Evolutionary conservation across 352 stramenopile genomes (phyloP).

Genomic region (Globisporangium acanthophoron): DNA sequence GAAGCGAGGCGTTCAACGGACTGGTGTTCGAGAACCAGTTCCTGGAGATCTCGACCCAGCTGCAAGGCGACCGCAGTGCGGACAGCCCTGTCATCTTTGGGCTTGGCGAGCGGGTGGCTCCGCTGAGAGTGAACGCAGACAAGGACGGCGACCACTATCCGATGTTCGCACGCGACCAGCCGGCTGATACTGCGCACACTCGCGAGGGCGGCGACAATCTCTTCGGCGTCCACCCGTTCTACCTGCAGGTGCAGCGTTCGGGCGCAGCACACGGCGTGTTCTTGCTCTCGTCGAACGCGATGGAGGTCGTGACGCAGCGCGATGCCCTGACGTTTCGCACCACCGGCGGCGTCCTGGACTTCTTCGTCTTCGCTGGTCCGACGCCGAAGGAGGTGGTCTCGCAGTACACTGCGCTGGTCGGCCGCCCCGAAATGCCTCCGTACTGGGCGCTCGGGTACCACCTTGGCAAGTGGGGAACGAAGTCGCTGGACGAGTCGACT

Average conservation of each 20-base stretch:
- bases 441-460: slow-evolving; percentile 88
- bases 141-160: slow-evolving; percentile 58
- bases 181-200: slow-evolving; percentile 17
- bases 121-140: slow-evolving; percentile 32
- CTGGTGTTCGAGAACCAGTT: slow-evolving; percentile 86
- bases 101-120: slow-evolving; percentile 59
- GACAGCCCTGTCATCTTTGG: slow-evolving; percentile 49
- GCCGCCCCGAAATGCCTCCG: slow-evolving; percentile 67
- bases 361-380: slow-evolving; percentile 73
- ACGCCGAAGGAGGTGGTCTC: slow-evolving; percentile 43
- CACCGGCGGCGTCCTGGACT: slow-evolving; percentile 76
- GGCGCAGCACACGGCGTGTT: slow-evolving; percentile 69
- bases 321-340: slow-evolving; percentile 70
- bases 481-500: slow-evolving; percentile 30
- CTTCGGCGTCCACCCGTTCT: slow-evolving; percentile 79
- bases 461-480: slow-evolving; percentile 36
- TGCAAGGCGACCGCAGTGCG: slow-evolving; percentile 15
- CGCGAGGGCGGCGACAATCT: slow-evolving; percentile 58
- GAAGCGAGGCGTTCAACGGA: slow-evolving; percentile 38
- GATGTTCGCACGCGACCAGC: slow-evolving; percentile 45
- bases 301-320: slow-evolving; percentile 73
- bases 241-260: slow-evolving; percentile 43
- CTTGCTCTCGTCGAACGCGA: slow-evolving; percentile 77
- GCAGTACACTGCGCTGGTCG: slow-evolving; percentile 76
- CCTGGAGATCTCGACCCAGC: slow-evolving; percentile 75